These are phyloP conservation scores for Corchorus olitorius DNA, from an alignment of 345 rosid genomes.

Conservation along the genomic window DNA sequence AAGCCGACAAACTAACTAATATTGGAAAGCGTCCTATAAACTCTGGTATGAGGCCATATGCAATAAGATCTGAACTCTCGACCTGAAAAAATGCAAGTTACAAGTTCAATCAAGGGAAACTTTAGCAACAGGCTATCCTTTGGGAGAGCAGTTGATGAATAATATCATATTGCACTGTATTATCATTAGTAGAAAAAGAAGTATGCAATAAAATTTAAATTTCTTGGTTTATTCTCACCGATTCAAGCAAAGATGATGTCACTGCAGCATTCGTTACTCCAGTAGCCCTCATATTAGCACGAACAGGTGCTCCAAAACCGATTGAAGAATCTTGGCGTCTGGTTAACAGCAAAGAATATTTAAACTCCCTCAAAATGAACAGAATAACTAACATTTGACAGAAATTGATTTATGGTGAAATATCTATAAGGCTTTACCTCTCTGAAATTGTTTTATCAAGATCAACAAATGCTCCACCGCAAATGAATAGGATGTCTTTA, in stretches of 20 bases:
- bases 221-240: slow-evolving; percentile 48
- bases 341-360: slow-evolving; percentile 25
- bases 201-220: neutral
- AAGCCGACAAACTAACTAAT: slow-evolving; percentile 85
- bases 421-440: slow-evolving; percentile 49
- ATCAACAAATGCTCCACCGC: slow-evolving; percentile 96
- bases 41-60: slow-evolving; percentile 98
- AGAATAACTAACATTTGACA: neutral
- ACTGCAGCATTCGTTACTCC: slow-evolving; percentile 67
- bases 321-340: slow-evolving; percentile 96
- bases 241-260: slow-evolving; percentile 87
- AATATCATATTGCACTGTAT: neutral
- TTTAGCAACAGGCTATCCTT: slow-evolving; percentile 17
- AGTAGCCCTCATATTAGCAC: slow-evolving; percentile 86
- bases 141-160: neutral
- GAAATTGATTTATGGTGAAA: neutral
- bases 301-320: slow-evolving; percentile 98
- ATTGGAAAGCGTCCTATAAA: slow-evolving; percentile 95
- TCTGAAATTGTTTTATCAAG: slow-evolving; percentile 93
- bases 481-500: slow-evolving; percentile 90
- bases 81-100: slow-evolving; percentile 50
- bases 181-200: neutral
- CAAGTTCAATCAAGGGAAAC: slow-evolving; percentile 6
- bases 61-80: slow-evolving; percentile 89
- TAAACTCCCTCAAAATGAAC: slow-evolving; percentile 20